Percentiles rank a stretch among this genome's conserved stretches.
Evolutionary conservation across 129 eudicot genomes (phyloP).

Genomic region (Lactuca sativa): DNA sequence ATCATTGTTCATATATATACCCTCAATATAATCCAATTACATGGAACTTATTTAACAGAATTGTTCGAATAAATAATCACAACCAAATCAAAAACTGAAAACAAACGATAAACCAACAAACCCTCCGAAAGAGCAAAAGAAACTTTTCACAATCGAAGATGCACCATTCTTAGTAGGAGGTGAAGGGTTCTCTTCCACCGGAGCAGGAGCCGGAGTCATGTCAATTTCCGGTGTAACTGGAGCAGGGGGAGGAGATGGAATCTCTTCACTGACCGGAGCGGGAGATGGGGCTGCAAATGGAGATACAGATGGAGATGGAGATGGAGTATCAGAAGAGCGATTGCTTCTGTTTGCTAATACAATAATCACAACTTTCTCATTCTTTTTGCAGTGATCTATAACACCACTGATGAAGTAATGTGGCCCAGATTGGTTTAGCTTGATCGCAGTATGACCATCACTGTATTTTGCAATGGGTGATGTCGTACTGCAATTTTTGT

Average conservation of each 20-base stretch:
- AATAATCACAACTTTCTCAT: slow-evolving; percentile 31
- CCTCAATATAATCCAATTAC: slow-evolving; percentile 18
- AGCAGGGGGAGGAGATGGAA: slow-evolving; percentile 41
- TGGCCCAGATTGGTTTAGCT: slow-evolving; percentile 40
- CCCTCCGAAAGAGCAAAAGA: slow-evolving; percentile 40
- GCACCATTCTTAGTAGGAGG: slow-evolving; percentile 39
- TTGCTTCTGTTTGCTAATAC: slow-evolving; percentile 51
- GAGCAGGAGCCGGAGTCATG: slow-evolving; percentile 48
- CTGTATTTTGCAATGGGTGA: slow-evolving; percentile 32
- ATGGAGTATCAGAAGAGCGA: slow-evolving; percentile 27
- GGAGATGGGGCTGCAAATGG: slow-evolving; percentile 40
- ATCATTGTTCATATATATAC: slow-evolving; percentile 11
- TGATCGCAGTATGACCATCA: slow-evolving; percentile 36
- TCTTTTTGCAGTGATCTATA: slow-evolving; percentile 35
- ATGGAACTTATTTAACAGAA: slow-evolving; percentile 33
- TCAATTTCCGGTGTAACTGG: slow-evolving; percentile 35
- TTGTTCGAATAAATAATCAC: background rate
- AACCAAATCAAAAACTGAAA: slow-evolving; percentile 32
- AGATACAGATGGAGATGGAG: slow-evolving; percentile 32
- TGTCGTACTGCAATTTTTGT: slow-evolving; percentile 45
- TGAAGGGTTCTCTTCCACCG: slow-evolving; percentile 21
- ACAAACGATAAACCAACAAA: slow-evolving; percentile 46
- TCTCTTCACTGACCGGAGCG: slow-evolving; percentile 35
- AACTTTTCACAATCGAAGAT: slow-evolving; percentile 27
- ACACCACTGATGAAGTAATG: slow-evolving; percentile 44